A percentile compares a stretch with the other conserved stretches of the same genome.
Conservation (phyloP, 345 rosid species). For the Pseudoturritis turrita region DNA sequence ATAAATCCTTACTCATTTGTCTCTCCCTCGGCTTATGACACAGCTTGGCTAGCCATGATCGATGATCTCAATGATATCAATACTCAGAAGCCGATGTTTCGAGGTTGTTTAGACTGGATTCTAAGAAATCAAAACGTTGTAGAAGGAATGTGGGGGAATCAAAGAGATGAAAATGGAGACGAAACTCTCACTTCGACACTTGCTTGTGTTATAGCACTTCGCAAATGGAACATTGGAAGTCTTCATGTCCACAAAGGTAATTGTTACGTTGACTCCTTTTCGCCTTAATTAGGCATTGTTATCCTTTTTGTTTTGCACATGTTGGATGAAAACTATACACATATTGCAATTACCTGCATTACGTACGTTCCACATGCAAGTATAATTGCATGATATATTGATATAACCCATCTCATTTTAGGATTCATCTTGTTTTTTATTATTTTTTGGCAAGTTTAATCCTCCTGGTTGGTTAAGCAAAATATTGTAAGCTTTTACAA, state of each 20-base stretch:
- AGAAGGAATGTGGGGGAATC: conserved; percentile 50
- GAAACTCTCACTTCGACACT: conserved; percentile 43
- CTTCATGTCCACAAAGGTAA: conserved; percentile 31
- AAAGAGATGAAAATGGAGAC: conserved; percentile 21
- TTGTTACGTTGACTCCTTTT: background rate
- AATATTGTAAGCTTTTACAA: too few relatives aligned
- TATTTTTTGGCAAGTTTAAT: too few relatives aligned
- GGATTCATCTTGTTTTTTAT: too few relatives aligned
- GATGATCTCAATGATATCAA: conserved; percentile 20
- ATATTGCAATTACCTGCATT: background rate
- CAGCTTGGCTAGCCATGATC: conserved; percentile 61
- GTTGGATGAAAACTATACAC: background rate
- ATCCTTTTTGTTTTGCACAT: background rate
- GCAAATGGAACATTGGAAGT: conserved; percentile 38
- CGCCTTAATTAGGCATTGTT: background rate
- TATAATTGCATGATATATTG: too few relatives aligned
- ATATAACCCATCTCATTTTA: too few relatives aligned
- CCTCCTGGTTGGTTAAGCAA: too few relatives aligned
- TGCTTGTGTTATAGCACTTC: conserved; percentile 51
- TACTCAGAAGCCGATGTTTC: conserved; percentile 42
- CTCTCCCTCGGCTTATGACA: conserved; percentile 50
- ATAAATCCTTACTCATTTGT: conserved; percentile 26
- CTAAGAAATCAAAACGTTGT: conserved; percentile 34
- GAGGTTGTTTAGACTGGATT: conserved; percentile 53
- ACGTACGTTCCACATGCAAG: background rate